Conservation (phyloP, 2,329 filamentous ascomycete genomes). For the Fusarium sp. region DNA sequence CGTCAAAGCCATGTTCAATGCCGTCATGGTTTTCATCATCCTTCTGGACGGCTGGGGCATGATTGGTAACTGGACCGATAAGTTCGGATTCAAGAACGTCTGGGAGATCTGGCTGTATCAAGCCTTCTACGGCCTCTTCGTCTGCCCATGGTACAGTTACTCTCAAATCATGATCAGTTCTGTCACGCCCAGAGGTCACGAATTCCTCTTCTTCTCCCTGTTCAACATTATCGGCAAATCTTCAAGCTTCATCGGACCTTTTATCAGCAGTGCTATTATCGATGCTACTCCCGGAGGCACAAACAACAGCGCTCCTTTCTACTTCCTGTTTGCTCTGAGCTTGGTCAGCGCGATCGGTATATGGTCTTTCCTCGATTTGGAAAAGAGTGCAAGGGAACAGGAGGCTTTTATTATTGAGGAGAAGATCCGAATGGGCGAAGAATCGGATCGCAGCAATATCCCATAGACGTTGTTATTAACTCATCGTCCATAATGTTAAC, state of each 20-base stretch:
- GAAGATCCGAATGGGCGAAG: slow-evolving; percentile 39
- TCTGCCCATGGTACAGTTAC: slow-evolving; percentile 78
- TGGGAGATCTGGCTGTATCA: slow-evolving; percentile 61
- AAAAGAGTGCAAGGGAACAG: slow-evolving; percentile 70
- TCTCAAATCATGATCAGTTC: slow-evolving; percentile 77
- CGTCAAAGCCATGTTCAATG: slow-evolving; percentile 77
- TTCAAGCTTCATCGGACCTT: slow-evolving; percentile 73
- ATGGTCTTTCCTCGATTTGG: slow-evolving; percentile 67
- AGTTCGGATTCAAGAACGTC: slow-evolving; percentile 57
- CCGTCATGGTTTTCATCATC: slow-evolving; percentile 69
- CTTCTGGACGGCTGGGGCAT: slow-evolving; percentile 65
- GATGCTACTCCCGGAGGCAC: slow-evolving; percentile 65
- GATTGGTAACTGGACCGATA: slow-evolving; percentile 59
- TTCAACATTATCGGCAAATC: slow-evolving; percentile 78
- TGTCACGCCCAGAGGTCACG: slow-evolving; percentile 74
- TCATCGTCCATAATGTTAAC: no score
- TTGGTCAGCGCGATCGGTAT: slow-evolving; percentile 64
- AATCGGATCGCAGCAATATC: slow-evolving; percentile 1
- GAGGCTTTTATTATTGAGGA: slow-evolving; percentile 61
- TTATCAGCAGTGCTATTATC: slow-evolving; percentile 76
- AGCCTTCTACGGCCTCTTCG: slow-evolving; percentile 71
- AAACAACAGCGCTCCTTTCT: slow-evolving; percentile 72
- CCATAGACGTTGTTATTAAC: neutral
- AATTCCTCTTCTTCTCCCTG: slow-evolving; percentile 76
- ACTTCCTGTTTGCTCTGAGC: slow-evolving; percentile 71